Conservation (phyloP, 106 monocot species). For the Dendrobium nobile region DNA sequence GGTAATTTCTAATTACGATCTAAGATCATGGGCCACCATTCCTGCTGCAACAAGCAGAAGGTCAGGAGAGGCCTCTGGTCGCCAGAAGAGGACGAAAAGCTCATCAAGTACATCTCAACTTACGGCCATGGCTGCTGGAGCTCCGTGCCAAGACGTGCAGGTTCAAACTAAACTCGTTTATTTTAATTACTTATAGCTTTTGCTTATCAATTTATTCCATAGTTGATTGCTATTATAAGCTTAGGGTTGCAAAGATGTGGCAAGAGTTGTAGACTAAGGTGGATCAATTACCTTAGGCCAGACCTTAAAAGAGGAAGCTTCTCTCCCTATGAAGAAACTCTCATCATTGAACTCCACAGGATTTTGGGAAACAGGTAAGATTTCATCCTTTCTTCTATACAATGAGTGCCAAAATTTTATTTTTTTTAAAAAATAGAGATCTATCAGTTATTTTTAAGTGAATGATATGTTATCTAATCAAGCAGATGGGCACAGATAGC, state of each 20-base stretch:
- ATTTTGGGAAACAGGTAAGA: conserved; percentile 13
- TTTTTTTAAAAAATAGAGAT: too few relatives aligned
- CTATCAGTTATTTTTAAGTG: neutral
- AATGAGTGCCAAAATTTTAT: neutral
- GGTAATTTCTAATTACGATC: too few relatives aligned
- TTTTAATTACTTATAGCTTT: neutral
- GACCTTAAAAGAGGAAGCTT: conserved; percentile 25
- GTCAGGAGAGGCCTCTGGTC: conserved; percentile 4
- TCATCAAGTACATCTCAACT: neutral
- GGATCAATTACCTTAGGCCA: conserved; percentile 63
- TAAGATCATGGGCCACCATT: neutral
- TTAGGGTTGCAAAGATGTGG: conserved; percentile 55
- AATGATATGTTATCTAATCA: neutral
- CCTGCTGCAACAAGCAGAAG: conserved; percentile 8
- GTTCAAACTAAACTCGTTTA: neutral
- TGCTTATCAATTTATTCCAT: neutral
- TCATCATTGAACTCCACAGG: conserved; percentile 15
- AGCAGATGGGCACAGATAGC: conserved; percentile 20
- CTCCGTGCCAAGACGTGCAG: conserved; percentile 6
- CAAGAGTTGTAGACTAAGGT: conserved; percentile 57
- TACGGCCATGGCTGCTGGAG: conserved; percentile 9
- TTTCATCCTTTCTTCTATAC: neutral
- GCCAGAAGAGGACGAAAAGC: conserved; percentile 2
- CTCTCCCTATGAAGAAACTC: conserved; percentile 9
- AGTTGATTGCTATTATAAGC: neutral